Base-by-base conservation (phyloP, 2,329 filamentous ascomycete species). In the Alternaria novae-zelandiae region DNA sequence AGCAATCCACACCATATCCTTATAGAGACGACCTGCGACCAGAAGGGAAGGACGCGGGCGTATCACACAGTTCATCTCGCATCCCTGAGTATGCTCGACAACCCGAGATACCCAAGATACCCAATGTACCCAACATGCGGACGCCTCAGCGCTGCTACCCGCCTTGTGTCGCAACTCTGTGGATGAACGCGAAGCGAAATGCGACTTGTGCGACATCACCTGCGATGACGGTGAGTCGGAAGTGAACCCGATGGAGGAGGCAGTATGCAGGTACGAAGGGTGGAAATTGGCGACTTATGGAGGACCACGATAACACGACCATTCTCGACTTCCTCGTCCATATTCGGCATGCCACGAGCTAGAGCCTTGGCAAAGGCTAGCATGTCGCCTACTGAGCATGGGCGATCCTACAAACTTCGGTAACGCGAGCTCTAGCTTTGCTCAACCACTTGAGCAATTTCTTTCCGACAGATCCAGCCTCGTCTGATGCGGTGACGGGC, bases 171-270 rank as follows among this genome's bases (percentile, higher is more conserved):
- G 54, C 50, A 43, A 57, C 46, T 28, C 20, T 32, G 58, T 51
- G 43, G 50, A 56, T 66, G 63, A 62, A 60, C 43, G 59, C 59
- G 59, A 55, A 46, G 32, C 53, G 13, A 59, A 17, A n/a, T 54
- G n/a, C 55, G 47, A 61, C 61, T 46, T 64, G 66, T 69, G 64
- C 36, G 30, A 69, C 62, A 58, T 54, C 57, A 59, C 58, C 46
- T 65, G 46, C 23, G 44, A 10, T 61, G 50, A 41, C 56, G 47
- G 63, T 61, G 54, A 57, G 43, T 65, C 51, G 41, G 53, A 44
- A 26, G 10, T 20, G 25, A 17, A 49, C 12, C 8, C 54, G 50
- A 57, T 54, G 59, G 47, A 49, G 50, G 50, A 51, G 54, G 54
- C 50, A 55, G 45, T 47, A 36, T 36, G 51, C 30, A 55, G 50